Evolutionary conservation across 2,329 filamentous ascomycete species (phyloP), one percentile per base, ranked within the genome.

Genomic region (Arthrocladium fulminans): DNA sequence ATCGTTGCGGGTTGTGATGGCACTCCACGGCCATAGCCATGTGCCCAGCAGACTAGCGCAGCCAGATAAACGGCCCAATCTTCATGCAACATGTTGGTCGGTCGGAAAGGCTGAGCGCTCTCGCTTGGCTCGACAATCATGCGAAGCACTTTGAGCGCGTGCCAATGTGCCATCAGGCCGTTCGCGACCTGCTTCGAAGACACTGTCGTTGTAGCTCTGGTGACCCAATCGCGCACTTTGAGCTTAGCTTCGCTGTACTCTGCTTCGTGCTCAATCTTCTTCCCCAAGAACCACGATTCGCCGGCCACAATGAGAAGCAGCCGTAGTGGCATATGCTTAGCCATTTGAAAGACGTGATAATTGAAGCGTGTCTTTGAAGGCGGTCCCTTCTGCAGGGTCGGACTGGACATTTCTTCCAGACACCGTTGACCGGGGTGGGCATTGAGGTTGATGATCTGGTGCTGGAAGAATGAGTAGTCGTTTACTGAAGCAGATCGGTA

Each of bases 211-310:
- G 6, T 41, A 3, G 34, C 47, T 13, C 50, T 48, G 29, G 57
- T 49, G 17, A 61, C 55, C 64, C 64, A 66, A 22, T 45, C 49
- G 38, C 59, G 56, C 10, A 66, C 49, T 25, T 47, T 56, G 24
- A 48, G 51, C 47, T 64, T 65, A 2, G 63, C 61, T 12, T 51
- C 41, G 34, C 57, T 54, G 40, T 65, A 65, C 30, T 64, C 59
- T 3, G 54, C 48, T 54, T 65, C 58, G 15, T 61, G 56, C 32
- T 61, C 56, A 17, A 65, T 51, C 50, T 65, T 65, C 42, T 58
- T 59, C 39, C 63, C 64, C 49, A 65, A 60, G 35, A 65, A 55
- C 64, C 63, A 65, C 3, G 63, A 65, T 51, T 65, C 63, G 24
- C 63, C 62, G 39, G 59, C 60, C n/a, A 65, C 62, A 4, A 61